Evolutionary conservation across 495 filamentous ascomycete genomes (phyloP), one percentile per base, ranked within the genome.

Genomic region (Pyrenula aspistea): DNA sequence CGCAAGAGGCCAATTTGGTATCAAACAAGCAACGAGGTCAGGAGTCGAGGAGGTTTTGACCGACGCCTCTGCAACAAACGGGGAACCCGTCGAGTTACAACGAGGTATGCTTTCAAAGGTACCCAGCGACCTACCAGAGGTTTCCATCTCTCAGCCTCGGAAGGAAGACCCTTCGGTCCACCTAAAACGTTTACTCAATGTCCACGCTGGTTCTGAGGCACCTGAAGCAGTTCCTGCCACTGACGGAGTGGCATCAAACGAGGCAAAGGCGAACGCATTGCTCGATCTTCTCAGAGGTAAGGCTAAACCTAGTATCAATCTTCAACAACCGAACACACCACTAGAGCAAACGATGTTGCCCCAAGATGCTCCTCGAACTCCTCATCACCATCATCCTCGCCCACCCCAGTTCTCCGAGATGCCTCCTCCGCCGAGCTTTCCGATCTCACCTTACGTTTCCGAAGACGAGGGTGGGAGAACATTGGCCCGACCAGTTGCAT

Each of bases 111-210:
- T 66, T 51, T 24, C 65, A 62, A 65, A 60, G 23, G 55, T 64
- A 24, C 63, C 68, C n/a, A 74, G 71, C 52, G 70, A 75, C 56
- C 62, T 75, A 25, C 73, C 71, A 21, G 73, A 73, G 59, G 68
- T 71, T 22, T 60, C 70, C 20, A 60, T 64, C 1, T 54, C 58
- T 4, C 58, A 68, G 21, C 21, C 22, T 11, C 54, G 36, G 10
- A 19, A 22, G n/a, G 76, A 76, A 54, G 82, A 82, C 52, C 83
- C 79, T n/a, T 83, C 79, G 1, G 71, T 71, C 31, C 81, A 86
- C 54, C 69, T 89, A 2, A 84, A 82, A 55, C 78, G 77, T 10
- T 67, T 88, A 10, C 73, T 90, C 22, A 82, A 84, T 53, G 79
- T 86, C 25, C 79, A 80, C 52, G 73, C 73, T 53, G 57, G 24